Conservation (phyloP, 108 stramenopile species). For the Nitzschia palea region DNA sequence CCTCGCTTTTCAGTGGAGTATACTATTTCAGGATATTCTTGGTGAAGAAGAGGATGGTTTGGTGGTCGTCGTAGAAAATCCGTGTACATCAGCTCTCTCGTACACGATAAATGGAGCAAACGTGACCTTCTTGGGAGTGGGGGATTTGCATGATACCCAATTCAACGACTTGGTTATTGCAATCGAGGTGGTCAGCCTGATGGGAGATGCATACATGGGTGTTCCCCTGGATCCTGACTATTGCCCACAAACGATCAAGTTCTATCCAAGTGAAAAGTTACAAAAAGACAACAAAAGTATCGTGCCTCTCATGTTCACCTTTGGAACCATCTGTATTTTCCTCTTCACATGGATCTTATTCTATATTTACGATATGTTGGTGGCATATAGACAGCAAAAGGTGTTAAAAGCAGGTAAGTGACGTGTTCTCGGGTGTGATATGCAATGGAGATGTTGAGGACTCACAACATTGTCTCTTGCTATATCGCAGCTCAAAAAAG, state of each 20-base stretch:
- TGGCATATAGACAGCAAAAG: constrained; percentile 26
- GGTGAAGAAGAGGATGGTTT: constrained; percentile 22
- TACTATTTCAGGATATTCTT: neutral
- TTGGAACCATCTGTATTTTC: constrained; percentile 42
- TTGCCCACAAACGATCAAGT: constrained; percentile 14
- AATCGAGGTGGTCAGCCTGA: neutral
- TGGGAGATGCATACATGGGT: neutral
- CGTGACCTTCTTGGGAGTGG: constrained; percentile 18
- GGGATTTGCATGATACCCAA: constrained; percentile 20
- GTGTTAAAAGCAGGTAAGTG: constrained; percentile 18
- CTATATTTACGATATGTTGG: constrained; percentile 24
- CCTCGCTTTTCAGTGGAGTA: constrained; percentile 1
- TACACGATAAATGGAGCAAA: constrained; percentile 32
- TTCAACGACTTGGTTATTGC: constrained; percentile 15
- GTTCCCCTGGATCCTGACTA: neutral
- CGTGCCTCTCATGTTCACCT: constrained; percentile 28
- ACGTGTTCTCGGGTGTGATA: neutral
- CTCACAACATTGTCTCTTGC: neutral
- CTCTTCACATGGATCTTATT: constrained; percentile 31
- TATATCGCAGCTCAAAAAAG: neutral
- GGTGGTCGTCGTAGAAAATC: constrained; percentile 31
- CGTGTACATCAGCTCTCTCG: constrained; percentile 25
- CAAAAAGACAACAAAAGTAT: constrained; percentile 16
- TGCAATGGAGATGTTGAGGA: neutral
- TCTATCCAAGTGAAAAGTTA: constrained; percentile 52